A percentile compares a stretch with the other conserved stretches of the same genome.
These are phyloP conservation scores for Amphibolis antarctica DNA, from an alignment of 106 monocot species.

Conservation along the genomic window DNA sequence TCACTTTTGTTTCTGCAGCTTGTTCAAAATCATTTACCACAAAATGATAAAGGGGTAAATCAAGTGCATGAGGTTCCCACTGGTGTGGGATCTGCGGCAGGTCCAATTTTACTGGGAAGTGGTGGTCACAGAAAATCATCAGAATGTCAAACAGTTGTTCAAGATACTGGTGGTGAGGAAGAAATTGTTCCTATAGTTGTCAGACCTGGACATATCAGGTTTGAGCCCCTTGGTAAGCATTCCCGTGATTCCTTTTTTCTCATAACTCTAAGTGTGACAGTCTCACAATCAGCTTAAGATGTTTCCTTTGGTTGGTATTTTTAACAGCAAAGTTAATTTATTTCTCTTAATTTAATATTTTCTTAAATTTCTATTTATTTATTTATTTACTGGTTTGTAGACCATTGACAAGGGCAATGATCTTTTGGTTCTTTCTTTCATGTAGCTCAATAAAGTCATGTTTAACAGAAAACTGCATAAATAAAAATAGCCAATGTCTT, in stretches of 20 bases:
- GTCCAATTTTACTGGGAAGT: no score
- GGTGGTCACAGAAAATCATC: neutral
- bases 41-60: no score
- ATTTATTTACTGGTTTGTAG: no score
- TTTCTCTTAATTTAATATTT: neutral
- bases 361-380: neutral
- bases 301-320: neutral
- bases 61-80: no score
- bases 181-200: slow-evolving; percentile 49
- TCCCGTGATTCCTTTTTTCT: neutral
- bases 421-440: no score
- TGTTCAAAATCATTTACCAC: slow-evolving; percentile 6
- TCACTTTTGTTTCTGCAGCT: slow-evolving; percentile 14
- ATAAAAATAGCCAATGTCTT: no score
- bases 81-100: no score
- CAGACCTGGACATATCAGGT: slow-evolving; percentile 71
- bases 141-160: slow-evolving; percentile 7
- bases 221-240: slow-evolving; percentile 53
- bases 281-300: neutral
- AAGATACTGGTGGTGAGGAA: slow-evolving; percentile 17
- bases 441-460: neutral
- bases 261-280: neutral
- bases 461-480: no score
- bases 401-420: no score
- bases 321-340: no score